phyloP scores from a whole-genome alignment of 2,329 filamentous ascomycete genomes.

The Paracorniculantispora psalliotae region DNA sequence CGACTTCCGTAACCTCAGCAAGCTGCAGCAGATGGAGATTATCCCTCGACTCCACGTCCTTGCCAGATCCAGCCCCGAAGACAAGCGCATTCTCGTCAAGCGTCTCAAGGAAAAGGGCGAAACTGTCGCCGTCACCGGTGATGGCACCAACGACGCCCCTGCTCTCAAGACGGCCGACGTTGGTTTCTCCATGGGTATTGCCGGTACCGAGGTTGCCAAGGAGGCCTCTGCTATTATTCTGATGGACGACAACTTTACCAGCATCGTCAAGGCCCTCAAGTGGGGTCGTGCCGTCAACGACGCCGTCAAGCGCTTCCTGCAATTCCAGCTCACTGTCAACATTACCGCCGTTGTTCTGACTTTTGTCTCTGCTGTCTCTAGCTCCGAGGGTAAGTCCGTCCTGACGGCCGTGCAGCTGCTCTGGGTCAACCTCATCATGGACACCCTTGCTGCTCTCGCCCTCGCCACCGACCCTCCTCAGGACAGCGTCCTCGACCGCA shows the following conservation, averaged over 20 bases:
- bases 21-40: slow-evolving; percentile 59
- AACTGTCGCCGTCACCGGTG: slow-evolving; percentile 77
- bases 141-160: slow-evolving; percentile 79
- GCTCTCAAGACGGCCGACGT: slow-evolving; percentile 77
- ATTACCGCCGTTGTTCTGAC: slow-evolving; percentile 84
- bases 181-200: slow-evolving; percentile 81
- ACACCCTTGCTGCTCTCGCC: slow-evolving; percentile 85
- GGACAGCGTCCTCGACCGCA: slow-evolving; percentile 72
- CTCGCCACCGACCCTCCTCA: slow-evolving; percentile 88
- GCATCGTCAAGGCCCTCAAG: slow-evolving; percentile 77
- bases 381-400: slow-evolving; percentile 63
- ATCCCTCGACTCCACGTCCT: slow-evolving; percentile 67
- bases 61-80: slow-evolving; percentile 69
- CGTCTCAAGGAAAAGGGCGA: slow-evolving; percentile 68
- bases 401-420: slow-evolving; percentile 86
- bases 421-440: slow-evolving; percentile 98
- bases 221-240: slow-evolving; percentile 81
- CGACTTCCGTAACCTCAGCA: slow-evolving; percentile 67
- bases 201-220: slow-evolving; percentile 78
- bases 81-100: slow-evolving; percentile 69
- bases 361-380: slow-evolving; percentile 80
- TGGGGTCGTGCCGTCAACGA: slow-evolving; percentile 78
- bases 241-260: slow-evolving; percentile 84
- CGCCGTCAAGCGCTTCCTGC: slow-evolving; percentile 70
- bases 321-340: slow-evolving; percentile 82